Evolutionary conservation across 2,329 filamentous ascomycete species (phyloP).

Genomic region (Camptophora hylomeconis): DNA sequence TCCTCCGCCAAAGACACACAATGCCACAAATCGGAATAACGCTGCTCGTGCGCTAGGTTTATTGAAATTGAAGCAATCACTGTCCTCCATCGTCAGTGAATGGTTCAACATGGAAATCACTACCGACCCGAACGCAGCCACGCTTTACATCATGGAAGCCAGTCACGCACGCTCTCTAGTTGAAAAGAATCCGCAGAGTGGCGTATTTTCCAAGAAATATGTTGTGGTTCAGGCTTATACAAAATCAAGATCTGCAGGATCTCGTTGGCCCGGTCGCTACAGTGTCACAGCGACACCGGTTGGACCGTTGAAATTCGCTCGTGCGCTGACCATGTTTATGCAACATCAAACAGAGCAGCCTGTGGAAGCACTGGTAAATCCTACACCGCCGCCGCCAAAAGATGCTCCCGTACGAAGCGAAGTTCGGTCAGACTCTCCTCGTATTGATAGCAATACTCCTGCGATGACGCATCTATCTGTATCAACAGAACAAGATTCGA

Average conservation of each 20-base stretch:
- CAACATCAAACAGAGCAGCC: conserved; percentile 2
- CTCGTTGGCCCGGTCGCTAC: too few species aligned
- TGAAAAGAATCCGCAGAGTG: too few species aligned
- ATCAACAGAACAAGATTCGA: too few species aligned
- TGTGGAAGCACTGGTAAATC: not conserved
- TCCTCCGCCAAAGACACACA: conserved; percentile 2
- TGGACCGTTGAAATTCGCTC: not conserved
- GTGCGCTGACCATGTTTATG: conserved; percentile 4
- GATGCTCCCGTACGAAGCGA: not conserved
- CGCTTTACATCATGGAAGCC: too few species aligned
- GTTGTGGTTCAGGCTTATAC: too few species aligned
- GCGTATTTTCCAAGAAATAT: too few species aligned
- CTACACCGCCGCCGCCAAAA: conserved; percentile 1
- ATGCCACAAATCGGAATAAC: conserved; percentile 1
- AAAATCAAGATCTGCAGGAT: too few species aligned
- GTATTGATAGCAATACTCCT: not conserved
- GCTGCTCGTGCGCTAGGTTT: conserved; percentile 1
- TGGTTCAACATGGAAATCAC: too few species aligned
- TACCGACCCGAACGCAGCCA: too few species aligned
- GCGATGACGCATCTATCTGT: conserved; percentile 11
- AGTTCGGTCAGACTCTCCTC: not conserved
- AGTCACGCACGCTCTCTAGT: too few species aligned
- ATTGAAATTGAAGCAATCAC: too few species aligned
- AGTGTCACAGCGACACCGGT: conserved; percentile 1
- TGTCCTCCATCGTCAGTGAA: too few species aligned